Evolutionary conservation across 2,329 filamentous ascomycete genomes (phyloP), one percentile per base, ranked within the genome.

Genomic region (Dothistroma septosporum): DNA sequence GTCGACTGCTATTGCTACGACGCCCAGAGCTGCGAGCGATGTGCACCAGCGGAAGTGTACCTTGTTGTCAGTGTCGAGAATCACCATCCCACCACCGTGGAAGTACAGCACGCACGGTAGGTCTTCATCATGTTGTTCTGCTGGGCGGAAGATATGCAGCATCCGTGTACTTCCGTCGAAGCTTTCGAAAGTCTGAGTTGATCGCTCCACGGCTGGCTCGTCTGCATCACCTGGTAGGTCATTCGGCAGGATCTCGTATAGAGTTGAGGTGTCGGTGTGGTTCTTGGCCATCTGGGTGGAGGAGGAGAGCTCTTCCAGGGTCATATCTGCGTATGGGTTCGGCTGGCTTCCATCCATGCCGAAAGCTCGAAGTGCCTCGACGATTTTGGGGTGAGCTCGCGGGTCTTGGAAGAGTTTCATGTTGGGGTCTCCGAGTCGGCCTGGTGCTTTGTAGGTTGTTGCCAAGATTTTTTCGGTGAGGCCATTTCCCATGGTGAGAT

Each of bases 231-330:
- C 57, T 0, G 66, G 66, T 21, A 68, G 44, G n/a, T 67, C 65
- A 31, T 92, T 95, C 78, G 91, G 94, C 68, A 89, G 85, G 66
- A 80, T 77, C 70, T 96, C 89, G 91, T 92, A 97, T 72, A 95
- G 89, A 76, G 62, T 66, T 33, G 49, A 53, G 12, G 63, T 59
- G 12, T 59, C 54, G 8, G 60, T 61, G 24, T 64, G 57, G 28
- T 53, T 63, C 58, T 61, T 54, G n/a, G 63, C 63, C 65, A 66
- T 67, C 31, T 64, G 60, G 5, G 35, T 59, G 10, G 52, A 55
- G 12, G 65, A 64, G 12, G 53, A 57, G 19, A 65, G 58, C 21
- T 66, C 65, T 33, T 66, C 63, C 22, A 49, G 54, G 31, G 58
- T 61, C 48, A 66, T 58, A 10, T 56, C 49, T 9, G 56, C 61